Evolutionary conservation across 805 yeast species (phyloP).

Genomic region (Pichia nanzhaoensis): DNA sequence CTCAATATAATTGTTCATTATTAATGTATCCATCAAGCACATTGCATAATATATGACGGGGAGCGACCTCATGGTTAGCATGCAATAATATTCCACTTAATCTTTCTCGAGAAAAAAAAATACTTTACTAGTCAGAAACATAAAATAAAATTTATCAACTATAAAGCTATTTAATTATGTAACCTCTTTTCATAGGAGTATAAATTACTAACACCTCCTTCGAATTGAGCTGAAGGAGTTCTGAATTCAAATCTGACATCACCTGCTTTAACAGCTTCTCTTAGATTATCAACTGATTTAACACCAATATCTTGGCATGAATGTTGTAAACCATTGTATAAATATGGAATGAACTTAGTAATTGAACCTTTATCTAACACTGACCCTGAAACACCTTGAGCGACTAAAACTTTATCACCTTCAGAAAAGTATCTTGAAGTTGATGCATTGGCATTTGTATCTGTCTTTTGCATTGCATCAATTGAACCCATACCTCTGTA

Average conservation of each 20-base stretch:
- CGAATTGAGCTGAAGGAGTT: conserved; percentile 97
- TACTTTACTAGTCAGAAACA: not conserved
- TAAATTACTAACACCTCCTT: conserved; percentile 96
- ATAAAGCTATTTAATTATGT: conserved; percentile 52
- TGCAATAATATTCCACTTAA: too few species aligned
- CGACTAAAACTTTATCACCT: conserved; percentile 90
- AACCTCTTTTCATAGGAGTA: conserved; percentile 96
- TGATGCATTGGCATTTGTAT: conserved; percentile 87
- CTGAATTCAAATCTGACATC: conserved; percentile 90
- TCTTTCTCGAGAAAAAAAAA: not conserved
- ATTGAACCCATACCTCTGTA: conserved; percentile 99
- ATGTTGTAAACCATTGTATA: conserved; percentile 93
- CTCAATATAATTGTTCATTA: conserved; percentile 2
- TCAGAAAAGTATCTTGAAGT: conserved; percentile 98
- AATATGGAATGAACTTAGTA: conserved; percentile 88
- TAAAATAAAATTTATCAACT: not conserved
- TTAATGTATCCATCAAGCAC: not conserved
- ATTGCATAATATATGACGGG: too few species aligned
- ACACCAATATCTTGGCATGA: conserved; percentile 98
- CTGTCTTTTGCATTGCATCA: conserved; percentile 95
- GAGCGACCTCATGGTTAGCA: too few species aligned
- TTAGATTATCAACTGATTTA: conserved; percentile 54
- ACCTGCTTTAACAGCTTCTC: conserved; percentile 57
- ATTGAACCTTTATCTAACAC: conserved; percentile 96
- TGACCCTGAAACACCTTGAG: conserved; percentile 97